phyloP scores from a whole-genome alignment of 495 filamentous ascomycete genomes.

The Penicillium cinerascens region DNA sequence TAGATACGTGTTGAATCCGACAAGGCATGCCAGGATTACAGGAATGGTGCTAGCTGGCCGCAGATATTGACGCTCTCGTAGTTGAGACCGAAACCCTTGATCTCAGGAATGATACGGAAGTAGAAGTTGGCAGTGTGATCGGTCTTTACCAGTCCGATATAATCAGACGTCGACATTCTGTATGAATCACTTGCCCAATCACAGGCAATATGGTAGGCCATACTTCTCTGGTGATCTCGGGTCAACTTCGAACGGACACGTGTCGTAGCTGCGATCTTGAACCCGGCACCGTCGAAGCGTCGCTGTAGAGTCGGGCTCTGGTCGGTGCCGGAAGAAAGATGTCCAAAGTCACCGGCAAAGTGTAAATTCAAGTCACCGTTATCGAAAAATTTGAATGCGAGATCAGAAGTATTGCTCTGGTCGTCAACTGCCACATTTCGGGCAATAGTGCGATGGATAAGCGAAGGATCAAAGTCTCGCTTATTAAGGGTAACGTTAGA shows the following conservation, averaged over 20 bases:
- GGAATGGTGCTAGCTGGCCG: not conserved
- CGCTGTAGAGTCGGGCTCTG: not conserved
- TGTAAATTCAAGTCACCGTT: not conserved
- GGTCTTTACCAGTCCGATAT: constrained; percentile 7
- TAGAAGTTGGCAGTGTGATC: constrained; percentile 10
- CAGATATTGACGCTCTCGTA: constrained; percentile 6
- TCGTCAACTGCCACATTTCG: constrained; percentile 1
- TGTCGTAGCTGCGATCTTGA: constrained; percentile 5
- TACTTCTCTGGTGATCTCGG: not conserved
- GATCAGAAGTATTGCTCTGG: not conserved
- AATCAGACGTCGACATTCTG: constrained; percentile 4
- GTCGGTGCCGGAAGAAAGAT: not conserved
- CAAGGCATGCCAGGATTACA: not conserved
- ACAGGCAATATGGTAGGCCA: constrained; percentile 3
- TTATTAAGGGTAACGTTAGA: not conserved
- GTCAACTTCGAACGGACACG: not conserved
- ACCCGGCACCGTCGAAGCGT: constrained; percentile 5
- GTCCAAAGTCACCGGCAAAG: not conserved
- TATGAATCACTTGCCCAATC: constrained; percentile 1
- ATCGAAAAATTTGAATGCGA: constrained; percentile 1
- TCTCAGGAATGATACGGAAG: constrained; percentile 8
- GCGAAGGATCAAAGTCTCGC: not conserved
- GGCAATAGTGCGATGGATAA: not conserved
- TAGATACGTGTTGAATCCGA: too few species aligned
- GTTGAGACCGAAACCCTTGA: constrained; percentile 6